Evolutionary conservation across 192 early-diverging fungal species (phyloP).

Genomic region (Pilobolus umbonatus): DNA sequence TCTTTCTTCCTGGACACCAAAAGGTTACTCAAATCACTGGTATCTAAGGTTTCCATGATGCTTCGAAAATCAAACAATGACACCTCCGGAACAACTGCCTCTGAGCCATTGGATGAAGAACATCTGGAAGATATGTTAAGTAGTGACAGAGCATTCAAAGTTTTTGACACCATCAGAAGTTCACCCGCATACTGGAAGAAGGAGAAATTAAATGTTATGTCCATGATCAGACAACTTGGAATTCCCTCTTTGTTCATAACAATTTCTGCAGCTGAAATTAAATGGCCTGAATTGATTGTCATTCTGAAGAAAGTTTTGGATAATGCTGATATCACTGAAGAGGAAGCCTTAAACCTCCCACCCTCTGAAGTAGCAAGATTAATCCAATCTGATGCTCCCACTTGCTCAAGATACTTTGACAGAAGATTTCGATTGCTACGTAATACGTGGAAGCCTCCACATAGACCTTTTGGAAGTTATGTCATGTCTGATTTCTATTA

Average conservation of each 20-base stretch:
- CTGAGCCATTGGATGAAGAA: background rate
- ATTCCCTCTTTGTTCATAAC: background rate
- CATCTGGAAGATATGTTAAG: background rate
- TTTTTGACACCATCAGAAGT: background rate
- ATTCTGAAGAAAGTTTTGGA: background rate
- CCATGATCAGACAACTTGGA: background rate
- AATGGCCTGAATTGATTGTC: background rate
- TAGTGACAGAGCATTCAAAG: background rate
- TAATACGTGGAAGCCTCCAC: background rate
- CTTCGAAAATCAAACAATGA: background rate
- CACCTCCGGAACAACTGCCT: background rate
- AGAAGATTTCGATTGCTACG: background rate
- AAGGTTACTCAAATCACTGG: background rate
- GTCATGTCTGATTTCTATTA: background rate
- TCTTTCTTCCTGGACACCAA: background rate
- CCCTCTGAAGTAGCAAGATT: background rate
- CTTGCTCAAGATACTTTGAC: background rate
- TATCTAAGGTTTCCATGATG: background rate
- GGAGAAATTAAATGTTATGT: background rate
- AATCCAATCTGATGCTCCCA: background rate
- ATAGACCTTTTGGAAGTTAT: background rate
- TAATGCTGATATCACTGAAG: background rate
- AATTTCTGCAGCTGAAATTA: background rate
- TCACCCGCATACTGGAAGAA: background rate
- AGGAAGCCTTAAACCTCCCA: background rate